Conservation (phyloP, 2,329 filamentous ascomycete species). For the Clarireedia sp. region DNA sequence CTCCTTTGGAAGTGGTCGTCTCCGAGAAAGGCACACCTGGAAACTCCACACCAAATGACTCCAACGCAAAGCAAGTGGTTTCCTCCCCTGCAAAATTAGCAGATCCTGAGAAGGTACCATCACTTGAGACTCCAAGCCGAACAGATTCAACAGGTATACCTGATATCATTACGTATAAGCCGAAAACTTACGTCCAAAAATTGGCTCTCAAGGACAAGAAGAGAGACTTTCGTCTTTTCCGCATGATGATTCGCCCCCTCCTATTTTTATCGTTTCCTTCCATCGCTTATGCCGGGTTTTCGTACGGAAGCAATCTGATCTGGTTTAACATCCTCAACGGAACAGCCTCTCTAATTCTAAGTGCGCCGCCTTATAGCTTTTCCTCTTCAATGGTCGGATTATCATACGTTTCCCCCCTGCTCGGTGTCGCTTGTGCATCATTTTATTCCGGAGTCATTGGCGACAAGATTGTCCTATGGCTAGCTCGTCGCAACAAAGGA, state of each 20-base stretch:
- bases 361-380: slow-evolving; percentile 31
- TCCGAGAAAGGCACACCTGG: slow-evolving; percentile 6
- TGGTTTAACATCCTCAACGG: slow-evolving; percentile 33
- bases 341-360: slow-evolving; percentile 30
- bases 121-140: not conserved
- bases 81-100: not conserved
- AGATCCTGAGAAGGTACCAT: slow-evolving; percentile 15
- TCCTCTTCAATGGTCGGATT: slow-evolving; percentile 29
- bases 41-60: slow-evolving; percentile 12
- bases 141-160: not conserved
- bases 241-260: slow-evolving; percentile 24
- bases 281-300: slow-evolving; percentile 30
- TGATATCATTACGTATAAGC: slow-evolving; percentile 12
- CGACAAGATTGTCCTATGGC: slow-evolving; percentile 28
- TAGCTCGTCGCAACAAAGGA: slow-evolving; percentile 36
- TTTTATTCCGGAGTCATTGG: slow-evolving; percentile 26
- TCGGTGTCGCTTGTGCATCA: slow-evolving; percentile 24
- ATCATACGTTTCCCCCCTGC: slow-evolving; percentile 27
- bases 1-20: slow-evolving; percentile 10
- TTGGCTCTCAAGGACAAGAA: slow-evolving; percentile 20
- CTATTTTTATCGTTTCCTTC: slow-evolving; percentile 30
- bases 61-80: not conserved
- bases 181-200: slow-evolving; percentile 25
- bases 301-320: slow-evolving; percentile 30
- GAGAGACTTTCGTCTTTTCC: slow-evolving; percentile 26